These are phyloP conservation scores for Fusarium dlaminii DNA, from an alignment of 2,329 filamentous ascomycete genomes.

Conservation along the genomic window DNA sequence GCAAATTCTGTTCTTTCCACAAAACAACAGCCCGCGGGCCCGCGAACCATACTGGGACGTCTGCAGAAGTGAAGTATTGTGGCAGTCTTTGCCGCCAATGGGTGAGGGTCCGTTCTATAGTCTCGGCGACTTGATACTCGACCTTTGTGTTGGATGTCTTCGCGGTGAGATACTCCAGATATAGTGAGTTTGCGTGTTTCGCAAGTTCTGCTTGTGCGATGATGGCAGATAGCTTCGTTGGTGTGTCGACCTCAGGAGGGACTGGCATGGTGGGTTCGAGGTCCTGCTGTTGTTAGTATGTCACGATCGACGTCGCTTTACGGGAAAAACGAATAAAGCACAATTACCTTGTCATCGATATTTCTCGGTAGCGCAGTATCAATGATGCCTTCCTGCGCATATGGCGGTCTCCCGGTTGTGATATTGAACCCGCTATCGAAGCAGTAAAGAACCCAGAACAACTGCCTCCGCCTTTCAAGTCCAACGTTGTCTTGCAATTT, in stretches of 20 bases:
- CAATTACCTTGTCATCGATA: not conserved
- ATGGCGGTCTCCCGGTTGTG: not conserved
- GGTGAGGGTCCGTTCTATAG: not conserved
- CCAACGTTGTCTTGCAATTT: not conserved
- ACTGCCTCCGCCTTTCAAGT: not conserved
- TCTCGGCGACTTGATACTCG: not conserved
- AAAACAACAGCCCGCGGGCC: not conserved
- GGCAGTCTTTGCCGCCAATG: not conserved
- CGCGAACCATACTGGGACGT: not conserved
- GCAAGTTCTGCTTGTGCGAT: not conserved
- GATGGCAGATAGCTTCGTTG: not conserved
- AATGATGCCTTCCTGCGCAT: not conserved
- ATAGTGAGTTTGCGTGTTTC: not conserved
- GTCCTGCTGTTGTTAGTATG: not conserved
- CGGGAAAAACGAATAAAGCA: fast-evolving
- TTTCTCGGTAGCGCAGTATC: not conserved
- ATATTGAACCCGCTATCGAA: not conserved
- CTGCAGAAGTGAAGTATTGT: not conserved
- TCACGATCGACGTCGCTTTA: too few relatives aligned
- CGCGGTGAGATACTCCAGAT: not conserved
- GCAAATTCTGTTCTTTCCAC: not conserved
- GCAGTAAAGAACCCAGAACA: not conserved
- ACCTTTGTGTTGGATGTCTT: not conserved
- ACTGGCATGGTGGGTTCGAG: not conserved
- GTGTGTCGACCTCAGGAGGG: not conserved